phyloP scores from a whole-genome alignment of 106 monocot species.

The Hemerocallis citrina region DNA sequence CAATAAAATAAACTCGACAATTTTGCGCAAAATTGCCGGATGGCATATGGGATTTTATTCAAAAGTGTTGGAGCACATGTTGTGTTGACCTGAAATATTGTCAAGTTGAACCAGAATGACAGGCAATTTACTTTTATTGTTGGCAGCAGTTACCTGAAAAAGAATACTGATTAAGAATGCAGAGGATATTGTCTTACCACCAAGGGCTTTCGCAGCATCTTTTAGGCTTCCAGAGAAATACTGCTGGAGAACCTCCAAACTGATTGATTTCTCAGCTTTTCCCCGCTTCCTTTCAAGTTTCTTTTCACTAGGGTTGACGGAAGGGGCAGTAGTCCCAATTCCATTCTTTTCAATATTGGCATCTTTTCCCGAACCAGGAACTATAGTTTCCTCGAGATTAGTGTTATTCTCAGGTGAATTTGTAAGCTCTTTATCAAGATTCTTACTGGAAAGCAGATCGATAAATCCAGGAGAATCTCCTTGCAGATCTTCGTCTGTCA shows the following conservation, averaged over 20 bases:
- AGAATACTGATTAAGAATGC: too few relatives aligned
- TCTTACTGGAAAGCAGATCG: conserved; percentile 17
- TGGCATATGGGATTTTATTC: too few relatives aligned
- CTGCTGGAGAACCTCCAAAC: conserved; percentile 53
- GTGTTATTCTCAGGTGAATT: conserved; percentile 6
- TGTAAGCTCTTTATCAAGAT: conserved; percentile 16
- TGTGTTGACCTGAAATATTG: too few relatives aligned
- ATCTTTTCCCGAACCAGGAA: conserved; percentile 17
- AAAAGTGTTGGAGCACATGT: too few relatives aligned
- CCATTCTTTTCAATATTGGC: conserved; percentile 18
- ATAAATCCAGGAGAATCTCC: conserved; percentile 19
- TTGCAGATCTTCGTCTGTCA: conserved; percentile 19
- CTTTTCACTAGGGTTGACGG: conserved; percentile 16
- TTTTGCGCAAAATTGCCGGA: too few relatives aligned
- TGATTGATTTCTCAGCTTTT: conserved; percentile 63
- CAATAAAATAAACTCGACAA: too few relatives aligned
- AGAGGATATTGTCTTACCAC: conserved; percentile 30
- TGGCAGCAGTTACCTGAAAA: too few relatives aligned
- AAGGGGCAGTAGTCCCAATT: conserved; percentile 2
- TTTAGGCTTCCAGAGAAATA: conserved; percentile 62
- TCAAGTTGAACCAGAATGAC: too few relatives aligned
- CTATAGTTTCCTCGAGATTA: not conserved
- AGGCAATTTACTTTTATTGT: too few relatives aligned
- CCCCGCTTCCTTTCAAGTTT: conserved; percentile 36
- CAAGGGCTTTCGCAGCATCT: conserved; percentile 65